A percentile compares a stretch with the other conserved stretches of the same genome.
phyloP scores from a whole-genome alignment of 2,329 filamentous ascomycete species.

The Chaetomium sp. region DNA sequence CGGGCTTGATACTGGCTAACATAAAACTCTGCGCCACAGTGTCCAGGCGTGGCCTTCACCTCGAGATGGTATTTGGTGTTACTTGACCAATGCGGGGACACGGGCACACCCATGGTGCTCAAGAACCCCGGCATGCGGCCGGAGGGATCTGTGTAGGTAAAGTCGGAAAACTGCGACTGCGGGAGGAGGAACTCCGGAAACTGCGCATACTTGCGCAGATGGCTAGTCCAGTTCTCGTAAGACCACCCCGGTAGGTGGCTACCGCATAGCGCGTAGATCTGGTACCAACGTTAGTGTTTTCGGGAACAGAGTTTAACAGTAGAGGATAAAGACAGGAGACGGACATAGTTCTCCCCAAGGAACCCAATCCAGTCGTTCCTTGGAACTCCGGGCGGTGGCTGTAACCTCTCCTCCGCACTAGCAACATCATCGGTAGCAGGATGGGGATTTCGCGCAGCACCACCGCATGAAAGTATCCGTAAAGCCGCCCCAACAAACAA shows the following conservation, averaged over 20 bases:
- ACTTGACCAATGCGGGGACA: background rate
- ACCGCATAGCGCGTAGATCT: background rate
- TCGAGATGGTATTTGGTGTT: conserved; percentile 14
- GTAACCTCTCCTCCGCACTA: no score
- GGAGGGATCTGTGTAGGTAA: background rate
- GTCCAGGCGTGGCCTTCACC: conserved; percentile 10
- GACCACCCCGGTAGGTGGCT: background rate
- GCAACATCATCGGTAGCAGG: no score
- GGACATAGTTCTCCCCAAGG: background rate
- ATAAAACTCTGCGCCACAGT: background rate
- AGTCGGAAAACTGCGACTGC: background rate
- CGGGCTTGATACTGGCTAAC: conserved; percentile 4
- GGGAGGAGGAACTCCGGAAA: background rate
- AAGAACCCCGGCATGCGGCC: background rate
- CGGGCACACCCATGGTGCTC: background rate
- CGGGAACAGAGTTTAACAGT: no score
- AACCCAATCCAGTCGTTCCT: background rate
- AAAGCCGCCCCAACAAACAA: conserved; percentile 9
- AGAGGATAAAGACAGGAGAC: background rate
- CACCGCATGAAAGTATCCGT: background rate
- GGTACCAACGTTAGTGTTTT: background rate
- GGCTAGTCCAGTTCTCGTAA: background rate
- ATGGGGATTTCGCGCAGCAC: background rate
- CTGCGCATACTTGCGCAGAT: background rate
- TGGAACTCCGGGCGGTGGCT: no score